Base-by-base conservation (phyloP, 2,329 filamentous ascomycete species). In the Pseudopyrenochaeta lycopersici region DNA sequence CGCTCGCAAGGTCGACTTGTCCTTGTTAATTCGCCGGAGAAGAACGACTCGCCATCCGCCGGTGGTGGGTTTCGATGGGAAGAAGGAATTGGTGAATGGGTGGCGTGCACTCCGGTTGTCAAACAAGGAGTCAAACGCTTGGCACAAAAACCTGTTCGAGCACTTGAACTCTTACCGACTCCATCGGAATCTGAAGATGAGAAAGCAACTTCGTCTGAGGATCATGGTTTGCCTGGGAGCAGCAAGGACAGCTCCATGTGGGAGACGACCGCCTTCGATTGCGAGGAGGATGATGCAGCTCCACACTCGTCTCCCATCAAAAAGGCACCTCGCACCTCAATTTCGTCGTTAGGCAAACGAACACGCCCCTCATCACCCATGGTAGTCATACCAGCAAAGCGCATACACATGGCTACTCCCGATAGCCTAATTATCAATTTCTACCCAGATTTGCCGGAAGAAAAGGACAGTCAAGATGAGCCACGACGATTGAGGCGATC, bases 31-130 rank as follows among this genome's bases (percentile, higher is more conserved):
- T 70, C 69, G 10, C 72, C 72, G 9, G 59, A 63, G 1, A 74
- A 71, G 40, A 61, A 63, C 12, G 65, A 66, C 17, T 68, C 70
- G 1, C 70, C 68, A 2, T 56, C 66, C 4, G 51, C 36, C n/a
- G 50, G 54, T 23, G 66, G 67, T 12, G 73, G 72, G 3, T 77
- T 76, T 47, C 66, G 72, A 18, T 80, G 77, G 77, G 78, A 81
- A 59, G 77, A 79, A 42, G 77, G 76, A 9, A 74, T 81, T 31
- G 76, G 76, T 20, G 78, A 81, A 54, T 81, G 78, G 78, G 74
- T 80, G n/a, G 66, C 70, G 0, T 75, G 69, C 32, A 79, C 78
- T 7, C 78, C 78, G 0, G 73, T 73, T 58, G 46, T 52, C 7
- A 68, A 64, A 35, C 63, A 66, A 29, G 49, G 58, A 11, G 46